Percentiles rank a stretch among this genome's conserved stretches.
phyloP scores from a whole-genome alignment of 2,329 filamentous ascomycete genomes.

The Chaetomiaceae sp. region DNA sequence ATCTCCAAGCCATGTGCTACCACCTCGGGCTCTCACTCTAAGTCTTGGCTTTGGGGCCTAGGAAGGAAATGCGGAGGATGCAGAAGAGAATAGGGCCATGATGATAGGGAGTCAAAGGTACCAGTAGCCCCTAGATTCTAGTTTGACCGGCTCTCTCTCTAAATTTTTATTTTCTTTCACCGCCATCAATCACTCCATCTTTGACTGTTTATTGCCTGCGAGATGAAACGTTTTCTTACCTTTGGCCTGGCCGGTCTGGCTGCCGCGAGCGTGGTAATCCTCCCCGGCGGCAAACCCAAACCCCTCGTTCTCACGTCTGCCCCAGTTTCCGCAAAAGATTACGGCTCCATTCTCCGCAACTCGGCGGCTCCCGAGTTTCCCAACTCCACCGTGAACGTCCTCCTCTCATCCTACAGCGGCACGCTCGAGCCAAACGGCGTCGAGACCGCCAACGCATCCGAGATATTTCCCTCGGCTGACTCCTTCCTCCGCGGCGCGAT shows the following conservation, averaged over 20 bases:
- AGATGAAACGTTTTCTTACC: background rate
- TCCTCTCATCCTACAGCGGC: constrained; percentile 26
- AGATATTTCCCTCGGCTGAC: constrained; percentile 30
- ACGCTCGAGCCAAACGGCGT: constrained; percentile 13
- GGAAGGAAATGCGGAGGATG: background rate
- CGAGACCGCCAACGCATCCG: constrained; percentile 6
- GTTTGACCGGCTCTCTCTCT: too few species aligned
- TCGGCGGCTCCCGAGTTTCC: constrained; percentile 24
- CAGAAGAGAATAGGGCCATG: background rate
- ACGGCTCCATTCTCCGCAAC: constrained; percentile 20
- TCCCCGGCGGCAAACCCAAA: constrained; percentile 26
- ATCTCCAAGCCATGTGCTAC: background rate
- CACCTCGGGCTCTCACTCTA: background rate
- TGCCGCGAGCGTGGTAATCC: constrained; percentile 19
- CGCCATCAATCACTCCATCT: background rate
- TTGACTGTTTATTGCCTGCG: background rate
- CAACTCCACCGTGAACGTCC: constrained; percentile 21
- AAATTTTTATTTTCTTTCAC: too few species aligned
- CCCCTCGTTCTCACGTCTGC: constrained; percentile 10
- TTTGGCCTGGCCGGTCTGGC: background rate
- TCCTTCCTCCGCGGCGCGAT: constrained; percentile 44
- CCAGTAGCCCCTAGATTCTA: too few species aligned
- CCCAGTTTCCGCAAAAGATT: constrained; percentile 9
- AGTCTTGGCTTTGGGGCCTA: background rate
- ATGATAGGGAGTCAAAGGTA: too few species aligned